phyloP scores from a whole-genome alignment of 352 stramenopile species.

The Globisporangium uncinulatum region DNA sequence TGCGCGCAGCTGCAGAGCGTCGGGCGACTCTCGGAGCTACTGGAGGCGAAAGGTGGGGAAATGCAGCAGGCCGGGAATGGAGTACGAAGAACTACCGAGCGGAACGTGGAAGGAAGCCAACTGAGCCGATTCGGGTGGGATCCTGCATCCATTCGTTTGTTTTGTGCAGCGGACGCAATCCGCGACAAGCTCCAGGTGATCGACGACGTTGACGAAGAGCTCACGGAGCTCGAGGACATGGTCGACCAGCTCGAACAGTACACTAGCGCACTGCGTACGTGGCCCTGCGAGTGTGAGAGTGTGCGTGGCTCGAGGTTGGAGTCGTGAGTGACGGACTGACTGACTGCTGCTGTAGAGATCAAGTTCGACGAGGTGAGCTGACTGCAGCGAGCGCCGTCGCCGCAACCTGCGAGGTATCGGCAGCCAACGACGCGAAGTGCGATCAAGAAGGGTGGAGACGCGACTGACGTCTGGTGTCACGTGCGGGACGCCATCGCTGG shows the following conservation, averaged over 20 bases:
- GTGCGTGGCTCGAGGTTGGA: background rate
- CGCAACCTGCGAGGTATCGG: too few relatives aligned
- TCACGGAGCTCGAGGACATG: conserved; percentile 84
- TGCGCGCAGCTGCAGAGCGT: conserved; percentile 47
- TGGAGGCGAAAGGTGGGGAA: conserved; percentile 59
- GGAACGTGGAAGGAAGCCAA: too few relatives aligned
- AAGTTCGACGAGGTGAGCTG: conserved; percentile 67
- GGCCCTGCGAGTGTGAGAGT: background rate
- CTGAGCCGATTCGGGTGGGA: too few relatives aligned
- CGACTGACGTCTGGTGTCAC: too few relatives aligned
- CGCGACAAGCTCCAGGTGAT: conserved; percentile 75
- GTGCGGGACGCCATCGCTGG: too few relatives aligned
- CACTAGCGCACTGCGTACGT: conserved; percentile 63
- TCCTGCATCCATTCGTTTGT: background rate
- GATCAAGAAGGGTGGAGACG: too few relatives aligned
- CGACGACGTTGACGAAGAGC: conserved; percentile 79
- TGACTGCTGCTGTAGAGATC: conserved; percentile 35
- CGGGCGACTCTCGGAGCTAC: conserved; percentile 54
- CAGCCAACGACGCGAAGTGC: too few relatives aligned
- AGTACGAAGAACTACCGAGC: background rate
- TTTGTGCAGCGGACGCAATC: conserved; percentile 35
- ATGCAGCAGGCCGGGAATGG: too few relatives aligned
- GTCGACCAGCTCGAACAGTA: conserved; percentile 83
- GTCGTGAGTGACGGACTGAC: background rate
- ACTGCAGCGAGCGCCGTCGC: background rate